Evolutionary conservation across 208 protist species (phyloP), one percentile per base, ranked within the genome.

Genomic region (Leishmania martiniquensis): DNA sequence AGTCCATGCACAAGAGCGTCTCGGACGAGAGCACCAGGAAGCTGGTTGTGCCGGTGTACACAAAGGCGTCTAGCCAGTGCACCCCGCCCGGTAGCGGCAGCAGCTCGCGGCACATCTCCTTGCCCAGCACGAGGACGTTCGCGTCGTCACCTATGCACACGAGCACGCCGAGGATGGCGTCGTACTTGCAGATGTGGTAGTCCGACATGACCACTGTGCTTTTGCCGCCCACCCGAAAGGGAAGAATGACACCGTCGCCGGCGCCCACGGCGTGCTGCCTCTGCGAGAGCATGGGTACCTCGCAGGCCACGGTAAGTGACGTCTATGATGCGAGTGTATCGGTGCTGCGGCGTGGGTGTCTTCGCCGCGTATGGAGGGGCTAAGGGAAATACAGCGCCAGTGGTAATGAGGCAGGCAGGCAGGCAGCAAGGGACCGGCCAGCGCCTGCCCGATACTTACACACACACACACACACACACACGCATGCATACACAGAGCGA

Each of bases 101-200:
- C 57, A 89, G 55, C 65, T 85, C 82, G 2, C 88, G 89, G 57
- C 87, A 89, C 75, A 90, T 87, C 47, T 92, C 84, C 63, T 85
- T 85, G 1, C 87, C 86, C 4, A 96, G 80, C 54, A 96, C 88
- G 15, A 96, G 72, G 34, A 93, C 89, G 49, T 90, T 77, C 1
- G 81, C 87, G 76, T 94, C 92, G 67, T 95, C 85, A 6, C 93
- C 93, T 45, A 96, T 86, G 73, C 85, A 94, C 34, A 96, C 60
- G 34, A 96, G 76, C 29, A 92, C 89, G 76, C 85, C 86, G 29
- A 93, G 82, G 67, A 96, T 80, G 39, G 93, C 84, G 72, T 96
- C 93, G 75, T 93, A 92, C 57, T 78, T 85, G 77, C 88, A 93
- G 15, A 96, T 76, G 81, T 96, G 93, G 78, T 94, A 96, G 85